Conservation (phyloP, 495 filamentous ascomycete species). For the Penicillium ochrochloron region DNA sequence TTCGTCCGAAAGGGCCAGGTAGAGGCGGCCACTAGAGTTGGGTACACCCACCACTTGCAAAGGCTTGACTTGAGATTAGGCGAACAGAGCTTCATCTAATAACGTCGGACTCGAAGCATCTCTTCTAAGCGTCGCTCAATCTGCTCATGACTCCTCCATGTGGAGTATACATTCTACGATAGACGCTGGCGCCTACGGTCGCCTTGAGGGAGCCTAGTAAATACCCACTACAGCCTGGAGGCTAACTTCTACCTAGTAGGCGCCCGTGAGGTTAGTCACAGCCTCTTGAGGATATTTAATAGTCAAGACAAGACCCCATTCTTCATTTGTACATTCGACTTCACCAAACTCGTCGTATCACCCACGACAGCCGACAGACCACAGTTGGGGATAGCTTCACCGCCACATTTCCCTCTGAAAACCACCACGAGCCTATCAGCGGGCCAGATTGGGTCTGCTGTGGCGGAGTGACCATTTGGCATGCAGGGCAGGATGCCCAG, state of each 20-base stretch:
- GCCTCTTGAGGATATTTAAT: not conserved
- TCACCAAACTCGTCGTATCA: not conserved
- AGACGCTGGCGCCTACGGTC: conserved; percentile 6
- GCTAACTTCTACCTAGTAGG: not conserved
- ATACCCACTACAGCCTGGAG: not conserved
- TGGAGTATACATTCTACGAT: not conserved
- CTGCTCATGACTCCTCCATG: not conserved
- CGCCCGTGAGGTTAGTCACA: not conserved
- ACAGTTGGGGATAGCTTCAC: not conserved
- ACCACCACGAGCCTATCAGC: not conserved
- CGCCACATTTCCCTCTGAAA: not conserved
- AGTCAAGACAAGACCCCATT: not conserved
- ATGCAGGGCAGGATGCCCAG: conserved; percentile 1
- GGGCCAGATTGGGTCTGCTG: not conserved
- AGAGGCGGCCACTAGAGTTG: too few species aligned
- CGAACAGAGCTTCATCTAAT: not conserved
- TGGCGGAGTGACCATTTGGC: conserved; percentile 20
- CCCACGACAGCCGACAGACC: not conserved
- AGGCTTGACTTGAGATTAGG: too few species aligned
- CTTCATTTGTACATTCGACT: not conserved
- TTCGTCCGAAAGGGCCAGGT: too few species aligned
- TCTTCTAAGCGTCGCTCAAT: not conserved
- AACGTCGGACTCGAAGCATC: not conserved
- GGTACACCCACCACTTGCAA: too few species aligned
- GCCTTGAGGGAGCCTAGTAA: conserved; percentile 3